Base-by-base conservation (phyloP, 129 eudicot genomes). In the Flaveria ramosissima region DNA sequence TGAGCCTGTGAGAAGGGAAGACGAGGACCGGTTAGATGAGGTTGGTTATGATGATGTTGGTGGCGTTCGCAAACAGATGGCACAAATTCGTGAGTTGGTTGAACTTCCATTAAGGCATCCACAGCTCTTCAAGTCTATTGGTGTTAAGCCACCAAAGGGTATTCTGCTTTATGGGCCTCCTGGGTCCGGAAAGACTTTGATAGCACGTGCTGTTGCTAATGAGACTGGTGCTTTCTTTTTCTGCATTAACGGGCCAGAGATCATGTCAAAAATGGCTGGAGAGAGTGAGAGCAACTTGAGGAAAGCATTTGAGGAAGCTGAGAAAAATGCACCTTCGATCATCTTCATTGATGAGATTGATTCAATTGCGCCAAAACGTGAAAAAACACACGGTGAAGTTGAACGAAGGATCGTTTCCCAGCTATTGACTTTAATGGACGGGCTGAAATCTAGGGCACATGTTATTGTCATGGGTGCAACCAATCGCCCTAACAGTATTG, bases 381-480 rank as follows among this genome's bases (percentile, higher is more conserved):
- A 92, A 84, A 92, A 92, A 81, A 92, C 96, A 0, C 78, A 92
- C 21, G 98, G 96, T 14, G 98, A 92, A 77, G 98, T 90, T 71
- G 98, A 92, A 83, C 81, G 96, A 78, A 80, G 98, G 59, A 92
- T 92, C 72, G 98, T 92, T 69, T 92, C 98, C 16, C 98, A 92
- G 79, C 85, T 92, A 13, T 24, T 92, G 84, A 90, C 98, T 2
- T 84, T 92, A 7, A 90, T 92, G 98, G 98, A 92, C 72, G 96
- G 98, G 50, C 84, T 92, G 2, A 92, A 92, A 59, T 82, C 98
- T 2, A 94, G 98, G 47, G 96, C 98, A 23, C 96, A 92, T 72
- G 87, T 92, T 20, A 92, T 92, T 79, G 98, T 92, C 9, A 92
- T 92, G 75, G 97, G 97, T 73, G 97, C 97, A 42, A 92, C 98